Percentiles rank a stretch among this genome's conserved stretches.
Evolutionary conservation across 31 red algal species (phyloP).

Genomic region (Porphyra umbilicalis): DNA sequence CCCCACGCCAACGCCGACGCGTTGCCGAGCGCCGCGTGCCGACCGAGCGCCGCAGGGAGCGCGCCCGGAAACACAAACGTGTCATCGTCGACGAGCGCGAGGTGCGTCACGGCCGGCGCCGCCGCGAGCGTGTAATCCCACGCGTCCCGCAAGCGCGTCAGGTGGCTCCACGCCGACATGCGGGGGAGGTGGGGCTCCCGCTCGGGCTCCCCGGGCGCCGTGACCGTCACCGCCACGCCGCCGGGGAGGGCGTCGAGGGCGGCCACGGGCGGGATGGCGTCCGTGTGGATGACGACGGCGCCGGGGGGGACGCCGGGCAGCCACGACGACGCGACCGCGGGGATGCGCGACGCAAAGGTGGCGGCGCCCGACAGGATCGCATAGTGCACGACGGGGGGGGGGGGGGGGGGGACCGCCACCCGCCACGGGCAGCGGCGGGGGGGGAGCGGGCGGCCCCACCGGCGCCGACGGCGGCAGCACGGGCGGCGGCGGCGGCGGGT

Average conservation of each 20-base stretch:
- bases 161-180: constrained; percentile 83
- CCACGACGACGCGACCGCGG: constrained; percentile 43
- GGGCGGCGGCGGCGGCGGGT: background rate
- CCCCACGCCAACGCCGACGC: constrained; percentile 16
- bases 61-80: constrained; percentile 64
- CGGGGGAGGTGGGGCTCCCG: constrained; percentile 29
- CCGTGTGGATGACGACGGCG: constrained; percentile 37
- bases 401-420: too few relatives aligned
- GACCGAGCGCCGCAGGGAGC: constrained; percentile 1
- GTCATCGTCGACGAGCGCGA: constrained; percentile 84
- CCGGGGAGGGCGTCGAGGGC: constrained; percentile 5
- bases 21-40: background rate
- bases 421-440: too few relatives aligned
- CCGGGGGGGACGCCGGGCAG: constrained; percentile 45
- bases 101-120: constrained; percentile 28
- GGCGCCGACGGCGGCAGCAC: background rate
- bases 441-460: background rate
- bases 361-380: constrained; percentile 46
- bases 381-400: background rate
- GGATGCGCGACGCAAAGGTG: constrained; percentile 46
- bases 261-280: background rate
- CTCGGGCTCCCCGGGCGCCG: constrained; percentile 23
- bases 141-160: constrained; percentile 52
- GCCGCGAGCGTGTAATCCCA: constrained; percentile 49
- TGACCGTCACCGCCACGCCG: constrained; percentile 27